Conservation (phyloP, 345 rosid genomes). For the Gossypium australe region DNA sequence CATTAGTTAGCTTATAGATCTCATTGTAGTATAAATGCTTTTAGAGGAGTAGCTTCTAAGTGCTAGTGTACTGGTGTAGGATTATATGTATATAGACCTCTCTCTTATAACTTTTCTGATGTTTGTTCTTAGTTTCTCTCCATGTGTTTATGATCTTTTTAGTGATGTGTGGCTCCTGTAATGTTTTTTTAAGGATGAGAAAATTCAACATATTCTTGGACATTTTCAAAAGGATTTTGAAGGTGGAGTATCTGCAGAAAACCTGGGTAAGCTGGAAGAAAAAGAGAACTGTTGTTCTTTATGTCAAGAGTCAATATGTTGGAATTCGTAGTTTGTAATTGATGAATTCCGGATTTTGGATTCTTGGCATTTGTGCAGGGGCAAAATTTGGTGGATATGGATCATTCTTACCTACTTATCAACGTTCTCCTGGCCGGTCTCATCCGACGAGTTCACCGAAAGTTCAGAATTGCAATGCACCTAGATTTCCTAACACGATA, state of each 20-base stretch:
- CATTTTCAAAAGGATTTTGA: constrained; percentile 95
- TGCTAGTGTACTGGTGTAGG: background rate
- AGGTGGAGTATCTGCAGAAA: constrained; percentile 93
- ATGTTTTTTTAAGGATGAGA: constrained; percentile 66
- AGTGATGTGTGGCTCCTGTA: constrained; percentile 11
- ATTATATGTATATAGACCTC: background rate
- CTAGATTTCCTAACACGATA: constrained; percentile 55
- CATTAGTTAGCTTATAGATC: background rate
- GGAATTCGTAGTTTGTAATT: constrained; percentile 24
- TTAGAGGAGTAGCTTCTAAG: background rate
- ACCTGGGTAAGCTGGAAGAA: constrained; percentile 64
- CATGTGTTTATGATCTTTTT: constrained; percentile 4
- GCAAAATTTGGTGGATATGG: constrained; percentile 96
- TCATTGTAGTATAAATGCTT: background rate
- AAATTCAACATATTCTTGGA: constrained; percentile 82
- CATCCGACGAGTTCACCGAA: constrained; percentile 50
- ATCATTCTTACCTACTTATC: constrained; percentile 77
- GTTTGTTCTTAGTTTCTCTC: background rate
- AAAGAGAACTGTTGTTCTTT: constrained; percentile 24
- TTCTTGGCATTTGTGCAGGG: constrained; percentile 42
- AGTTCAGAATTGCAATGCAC: constrained; percentile 37
- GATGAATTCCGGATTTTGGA: constrained; percentile 20
- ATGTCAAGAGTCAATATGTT: constrained; percentile 21
- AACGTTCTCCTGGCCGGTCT: constrained; percentile 70
- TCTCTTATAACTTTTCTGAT: background rate